Percentiles rank a stretch among this genome's conserved stretches.
Conservation (phyloP, 768 basidiomycete genomes). For the Termitomyces sp. region DNA sequence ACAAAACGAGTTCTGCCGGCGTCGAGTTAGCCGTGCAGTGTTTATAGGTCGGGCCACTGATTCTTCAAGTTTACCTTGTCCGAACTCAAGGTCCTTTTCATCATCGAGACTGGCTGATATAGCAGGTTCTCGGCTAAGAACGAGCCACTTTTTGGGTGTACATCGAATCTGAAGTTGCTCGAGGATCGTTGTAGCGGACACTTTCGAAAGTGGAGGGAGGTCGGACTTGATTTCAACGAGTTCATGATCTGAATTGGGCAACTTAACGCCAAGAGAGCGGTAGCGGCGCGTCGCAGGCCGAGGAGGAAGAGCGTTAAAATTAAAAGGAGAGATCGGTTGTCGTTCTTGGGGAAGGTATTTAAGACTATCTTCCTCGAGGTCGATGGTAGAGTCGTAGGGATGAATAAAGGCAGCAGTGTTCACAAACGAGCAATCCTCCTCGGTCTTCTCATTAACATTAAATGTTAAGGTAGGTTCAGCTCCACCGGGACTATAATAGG, state of each 20-base stretch:
- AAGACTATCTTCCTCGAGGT: constrained; percentile 22
- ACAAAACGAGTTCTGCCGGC: constrained; percentile 6
- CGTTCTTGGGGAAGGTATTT: constrained; percentile 28
- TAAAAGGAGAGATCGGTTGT: constrained; percentile 37
- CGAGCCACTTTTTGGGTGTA: constrained; percentile 31
- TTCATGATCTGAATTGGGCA: constrained; percentile 4
- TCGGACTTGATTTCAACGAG: constrained; percentile 17
- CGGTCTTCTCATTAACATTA: constrained; percentile 12
- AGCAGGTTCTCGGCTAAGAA: constrained; percentile 3
- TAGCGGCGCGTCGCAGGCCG: constrained; percentile 8
- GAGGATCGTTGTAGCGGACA: constrained; percentile 26
- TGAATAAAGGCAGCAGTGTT: constrained; percentile 47
- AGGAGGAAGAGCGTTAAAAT: constrained; percentile 46
- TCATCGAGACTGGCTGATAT: neutral
- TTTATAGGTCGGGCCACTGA: neutral
- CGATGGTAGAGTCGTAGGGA: constrained; percentile 30
- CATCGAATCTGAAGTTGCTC: constrained; percentile 39
- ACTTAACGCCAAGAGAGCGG: neutral
- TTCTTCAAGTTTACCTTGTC: constrained; percentile 7
- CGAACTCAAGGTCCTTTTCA: neutral
- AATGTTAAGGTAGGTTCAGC: constrained; percentile 15
- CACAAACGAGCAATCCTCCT: constrained; percentile 18
- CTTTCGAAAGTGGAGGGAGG: constrained; percentile 13
- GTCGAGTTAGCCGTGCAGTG: constrained; percentile 1
- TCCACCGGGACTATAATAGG: constrained; percentile 23